These are phyloP conservation scores for Lathyrus aphaca DNA, from an alignment of 306 rosid genomes.

Conservation along the genomic window DNA sequence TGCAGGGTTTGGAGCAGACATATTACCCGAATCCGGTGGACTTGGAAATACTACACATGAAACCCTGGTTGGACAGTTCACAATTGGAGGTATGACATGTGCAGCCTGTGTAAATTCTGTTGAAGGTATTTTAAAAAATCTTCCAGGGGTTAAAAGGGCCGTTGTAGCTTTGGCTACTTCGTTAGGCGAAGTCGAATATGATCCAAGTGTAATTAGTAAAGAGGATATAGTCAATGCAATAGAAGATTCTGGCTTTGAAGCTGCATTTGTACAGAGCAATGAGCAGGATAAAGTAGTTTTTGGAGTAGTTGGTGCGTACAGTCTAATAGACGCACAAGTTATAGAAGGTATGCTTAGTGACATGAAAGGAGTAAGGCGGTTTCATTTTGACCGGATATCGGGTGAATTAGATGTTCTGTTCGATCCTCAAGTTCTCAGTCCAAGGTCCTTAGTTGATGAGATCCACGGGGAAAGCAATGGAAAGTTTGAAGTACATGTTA, in stretches of 20 bases:
- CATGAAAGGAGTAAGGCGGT: slow-evolving; percentile 73
- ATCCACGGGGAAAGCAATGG: slow-evolving; percentile 70
- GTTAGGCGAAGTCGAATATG: slow-evolving; percentile 90
- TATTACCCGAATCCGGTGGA: slow-evolving; percentile 72
- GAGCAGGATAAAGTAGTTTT: slow-evolving; percentile 76
- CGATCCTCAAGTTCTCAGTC: slow-evolving; percentile 79
- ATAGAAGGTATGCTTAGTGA: slow-evolving; percentile 70
- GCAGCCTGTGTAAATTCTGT: slow-evolving; percentile 98
- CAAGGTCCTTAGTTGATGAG: slow-evolving; percentile 89
- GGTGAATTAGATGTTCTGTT: slow-evolving; percentile 71
- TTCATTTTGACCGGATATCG: slow-evolving; percentile 59
- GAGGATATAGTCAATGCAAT: slow-evolving; percentile 85
- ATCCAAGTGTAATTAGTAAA: slow-evolving; percentile 67
- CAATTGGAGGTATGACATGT: slow-evolving; percentile 97
- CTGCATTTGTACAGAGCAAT: slow-evolving; percentile 78
- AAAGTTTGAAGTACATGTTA: slow-evolving; percentile 70
- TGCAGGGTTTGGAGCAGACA: slow-evolving; percentile 96
- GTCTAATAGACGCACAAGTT: slow-evolving; percentile 59
- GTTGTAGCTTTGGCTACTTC: slow-evolving; percentile 95
- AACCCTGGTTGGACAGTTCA: slow-evolving; percentile 81
- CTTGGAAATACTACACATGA: slow-evolving; percentile 59
- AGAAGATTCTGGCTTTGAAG: slow-evolving; percentile 97
- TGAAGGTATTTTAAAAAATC: slow-evolving; percentile 77
- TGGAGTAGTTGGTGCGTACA: slow-evolving; percentile 70
- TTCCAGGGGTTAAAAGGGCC: slow-evolving; percentile 88